Evolutionary conservation across 768 basidiomycete species (phyloP), one percentile per base, ranked within the genome.

Genomic region (Clavaria fumosa): DNA sequence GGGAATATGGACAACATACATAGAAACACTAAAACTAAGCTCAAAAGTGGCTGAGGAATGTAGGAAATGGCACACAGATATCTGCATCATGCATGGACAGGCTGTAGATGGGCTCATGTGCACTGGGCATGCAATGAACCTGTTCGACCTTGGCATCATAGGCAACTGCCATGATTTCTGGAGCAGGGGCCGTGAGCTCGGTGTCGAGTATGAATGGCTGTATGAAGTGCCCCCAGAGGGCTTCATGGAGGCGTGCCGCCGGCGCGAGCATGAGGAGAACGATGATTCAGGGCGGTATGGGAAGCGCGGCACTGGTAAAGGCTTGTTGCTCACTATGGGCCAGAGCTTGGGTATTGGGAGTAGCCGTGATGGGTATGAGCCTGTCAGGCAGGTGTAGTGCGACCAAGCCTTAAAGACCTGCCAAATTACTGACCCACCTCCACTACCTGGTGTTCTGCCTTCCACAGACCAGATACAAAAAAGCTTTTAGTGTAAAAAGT

Each of bases 81-180:
- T n/a, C n/a, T n/a, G n/a, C n/a, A n/a, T 96, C 59, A 95, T 91
- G 26, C 78, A 79, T 38, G 89, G 89, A 17, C 78, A 77, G 45
- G 90, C 89, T 0, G 80, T 81, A 5, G 76, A 84, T 47, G 90
- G 91, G 17, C 75, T 97, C 39, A 72, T 77, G 34, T 64, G 76
- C 18, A 78, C 84, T 1, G 64, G 73, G 4, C 76, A 71, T 39
- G 78, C 82, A 24, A 67, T 72, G 37, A 97, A 97, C 58, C 95
- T 95, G 27, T 99, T 97, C 54, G 88, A 95, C 57, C 48, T 83
- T 15, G 91, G 91, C 2, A 32, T 80, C 11, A 58, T 70, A 14
- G 63, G 65, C 40, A 91, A 91, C 52, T 91, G 88, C 55, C 74
- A 70, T 49, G 93, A 99, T 62, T 97, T 99, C 57, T 99, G 93